phyloP scores from a whole-genome alignment of 352 stramenopile species.

The Phytophthora melonis region DNA sequence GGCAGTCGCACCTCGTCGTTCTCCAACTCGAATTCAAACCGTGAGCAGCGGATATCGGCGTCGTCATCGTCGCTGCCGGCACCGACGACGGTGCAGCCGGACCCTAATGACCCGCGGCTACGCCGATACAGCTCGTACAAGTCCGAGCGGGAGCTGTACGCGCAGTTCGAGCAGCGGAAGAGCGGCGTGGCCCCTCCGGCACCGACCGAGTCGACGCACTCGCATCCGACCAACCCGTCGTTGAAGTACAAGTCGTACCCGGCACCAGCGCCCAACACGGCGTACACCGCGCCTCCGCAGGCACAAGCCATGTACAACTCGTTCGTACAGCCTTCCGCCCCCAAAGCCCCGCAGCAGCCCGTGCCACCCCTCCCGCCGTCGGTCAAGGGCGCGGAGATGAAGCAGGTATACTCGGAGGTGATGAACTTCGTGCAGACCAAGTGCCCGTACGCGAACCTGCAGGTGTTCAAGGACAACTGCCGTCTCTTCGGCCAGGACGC shows the following conservation, averaged over 20 bases:
- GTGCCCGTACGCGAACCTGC: conserved; percentile 84
- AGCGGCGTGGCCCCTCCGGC: conserved; percentile 31
- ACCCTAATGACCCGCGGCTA: conserved; percentile 74
- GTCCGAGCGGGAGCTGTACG: conserved; percentile 82
- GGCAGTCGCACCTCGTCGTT: conserved; percentile 33
- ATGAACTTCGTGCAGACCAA: conserved; percentile 81
- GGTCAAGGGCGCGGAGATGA: conserved; percentile 75
- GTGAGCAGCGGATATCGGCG: conserved; percentile 19
- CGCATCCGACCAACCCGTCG: conserved; percentile 57
- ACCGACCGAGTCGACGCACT: conserved; percentile 49
- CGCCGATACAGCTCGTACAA: conserved; percentile 82
- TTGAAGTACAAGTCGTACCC: conserved; percentile 74
- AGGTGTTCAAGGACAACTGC: conserved; percentile 91
- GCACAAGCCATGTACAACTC: conserved; percentile 56
- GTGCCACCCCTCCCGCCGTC: conserved; percentile 65
- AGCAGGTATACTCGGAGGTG: conserved; percentile 84
- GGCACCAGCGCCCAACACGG: conserved; percentile 47
- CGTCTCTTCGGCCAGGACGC: conserved; percentile 86
- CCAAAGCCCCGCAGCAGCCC: conserved; percentile 43
- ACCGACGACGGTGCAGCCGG: conserved; percentile 35
- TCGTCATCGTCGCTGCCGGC: conserved; percentile 42
- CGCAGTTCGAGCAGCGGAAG: conserved; percentile 72
- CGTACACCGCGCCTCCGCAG: conserved; percentile 48
- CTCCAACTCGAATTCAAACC: conserved; percentile 15
- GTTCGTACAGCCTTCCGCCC: conserved; percentile 46